These are phyloP conservation scores for Talaromyces liani DNA, from an alignment of 495 filamentous ascomycete genomes.

Conservation along the genomic window DNA sequence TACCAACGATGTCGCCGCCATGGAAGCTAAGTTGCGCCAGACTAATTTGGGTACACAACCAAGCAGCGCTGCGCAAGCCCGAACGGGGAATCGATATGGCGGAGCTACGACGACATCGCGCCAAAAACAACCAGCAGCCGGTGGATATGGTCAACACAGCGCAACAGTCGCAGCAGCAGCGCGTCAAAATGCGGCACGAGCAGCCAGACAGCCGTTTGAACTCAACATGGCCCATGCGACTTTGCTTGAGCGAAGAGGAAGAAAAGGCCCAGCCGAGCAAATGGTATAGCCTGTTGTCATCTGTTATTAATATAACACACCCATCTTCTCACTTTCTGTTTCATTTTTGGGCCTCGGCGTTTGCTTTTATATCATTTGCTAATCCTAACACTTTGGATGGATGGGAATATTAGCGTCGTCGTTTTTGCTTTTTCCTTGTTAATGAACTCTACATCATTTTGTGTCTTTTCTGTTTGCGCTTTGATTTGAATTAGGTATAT, in stretches of 20 bases:
- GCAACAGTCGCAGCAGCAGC: conserved; percentile 70
- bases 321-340: neutral
- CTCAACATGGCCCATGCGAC: conserved; percentile 85
- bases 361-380: neutral
- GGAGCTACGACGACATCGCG: conserved; percentile 35
- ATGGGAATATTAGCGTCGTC: neutral
- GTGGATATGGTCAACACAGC: conserved; percentile 76
- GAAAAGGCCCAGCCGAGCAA: conserved; percentile 28
- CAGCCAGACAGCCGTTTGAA: conserved; percentile 70
- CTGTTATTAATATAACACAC: neutral
- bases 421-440: neutral
- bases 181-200: conserved; percentile 61
- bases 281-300: conserved; percentile 17
- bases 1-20: conserved; percentile 57
- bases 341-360: neutral
- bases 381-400: neutral
- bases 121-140: conserved; percentile 40
- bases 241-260: conserved; percentile 67
- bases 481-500: neutral
- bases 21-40: conserved; percentile 79
- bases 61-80: conserved; percentile 50
- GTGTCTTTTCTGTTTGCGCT: neutral
- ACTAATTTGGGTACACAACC: conserved; percentile 57
- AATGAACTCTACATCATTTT: neutral
- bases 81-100: conserved; percentile 40